These are phyloP conservation scores for Xylaria sp. DNA, from an alignment of 2,329 filamentous ascomycete species.

Conservation along the genomic window DNA sequence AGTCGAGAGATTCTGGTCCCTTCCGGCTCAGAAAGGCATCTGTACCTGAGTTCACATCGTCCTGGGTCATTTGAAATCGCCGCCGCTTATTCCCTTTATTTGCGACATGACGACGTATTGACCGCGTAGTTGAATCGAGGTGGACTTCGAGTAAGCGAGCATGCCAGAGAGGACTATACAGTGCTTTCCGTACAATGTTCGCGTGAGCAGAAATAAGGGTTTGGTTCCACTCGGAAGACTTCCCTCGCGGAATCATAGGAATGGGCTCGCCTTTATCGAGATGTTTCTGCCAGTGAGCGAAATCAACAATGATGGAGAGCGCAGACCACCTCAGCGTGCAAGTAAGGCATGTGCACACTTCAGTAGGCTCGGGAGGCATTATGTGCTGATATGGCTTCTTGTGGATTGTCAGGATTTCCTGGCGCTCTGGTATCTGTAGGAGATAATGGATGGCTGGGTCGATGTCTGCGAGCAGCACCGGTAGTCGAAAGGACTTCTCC, in stretches of 20 bases:
- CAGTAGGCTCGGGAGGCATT: slow-evolving; percentile 54
- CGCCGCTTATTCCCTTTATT: slow-evolving; percentile 60
- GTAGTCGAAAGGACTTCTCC: slow-evolving; percentile 61
- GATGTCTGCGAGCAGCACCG: slow-evolving; percentile 55
- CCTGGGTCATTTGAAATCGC: slow-evolving; percentile 57
- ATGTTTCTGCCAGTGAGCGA: slow-evolving; percentile 64
- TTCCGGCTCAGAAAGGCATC: slow-evolving; percentile 62
- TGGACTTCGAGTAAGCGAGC: slow-evolving; percentile 60
- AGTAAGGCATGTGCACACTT: slow-evolving; percentile 67
- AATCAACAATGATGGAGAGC: slow-evolving; percentile 64
- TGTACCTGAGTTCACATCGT: slow-evolving; percentile 57
- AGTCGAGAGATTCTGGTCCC: slow-evolving; percentile 62
- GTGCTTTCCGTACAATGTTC: slow-evolving; percentile 56
- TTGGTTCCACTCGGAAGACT: slow-evolving; percentile 60
- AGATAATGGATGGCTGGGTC: slow-evolving; percentile 39
- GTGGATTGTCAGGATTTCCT: slow-evolving; percentile 57
- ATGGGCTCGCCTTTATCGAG: slow-evolving; percentile 63
- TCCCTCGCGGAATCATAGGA: slow-evolving; percentile 61
- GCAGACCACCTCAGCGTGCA: slow-evolving; percentile 68
- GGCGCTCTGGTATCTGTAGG: slow-evolving; percentile 52
- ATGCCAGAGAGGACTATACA: slow-evolving; percentile 61
- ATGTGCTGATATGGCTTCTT: slow-evolving; percentile 64
- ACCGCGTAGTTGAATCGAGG: slow-evolving; percentile 57
- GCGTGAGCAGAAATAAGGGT: slow-evolving; percentile 57
- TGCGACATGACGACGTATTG: slow-evolving; percentile 57